Evolutionary conservation across 192 early-diverging fungal genomes (phyloP).

Genomic region (Haplosporangium gracile): DNA sequence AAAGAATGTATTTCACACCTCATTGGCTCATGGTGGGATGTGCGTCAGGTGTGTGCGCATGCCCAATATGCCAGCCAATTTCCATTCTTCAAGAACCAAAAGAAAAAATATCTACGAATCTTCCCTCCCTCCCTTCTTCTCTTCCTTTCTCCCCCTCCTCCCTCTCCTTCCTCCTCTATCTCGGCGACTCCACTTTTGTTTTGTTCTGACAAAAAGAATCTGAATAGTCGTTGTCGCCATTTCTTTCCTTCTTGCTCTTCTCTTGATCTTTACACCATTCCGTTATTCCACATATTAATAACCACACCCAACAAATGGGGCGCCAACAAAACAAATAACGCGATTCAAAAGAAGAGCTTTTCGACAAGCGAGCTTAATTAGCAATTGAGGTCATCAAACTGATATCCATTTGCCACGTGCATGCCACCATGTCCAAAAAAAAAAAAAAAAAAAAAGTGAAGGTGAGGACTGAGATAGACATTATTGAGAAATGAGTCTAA

Average conservation of each 20-base stretch:
- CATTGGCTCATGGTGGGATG: neutral
- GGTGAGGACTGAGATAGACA: neutral
- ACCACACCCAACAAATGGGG: neutral
- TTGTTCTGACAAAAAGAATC: neutral
- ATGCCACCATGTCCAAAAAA: neutral
- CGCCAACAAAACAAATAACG: neutral
- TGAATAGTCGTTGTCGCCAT: neutral
- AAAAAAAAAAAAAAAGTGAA: neutral
- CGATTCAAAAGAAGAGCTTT: neutral
- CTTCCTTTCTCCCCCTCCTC: neutral
- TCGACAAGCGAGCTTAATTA: neutral
- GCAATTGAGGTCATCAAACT: neutral
- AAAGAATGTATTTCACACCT: neutral
- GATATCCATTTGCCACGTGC: neutral
- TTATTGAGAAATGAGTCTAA: neutral
- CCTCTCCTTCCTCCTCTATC: neutral
- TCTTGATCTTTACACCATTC: neutral
- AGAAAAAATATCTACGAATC: neutral
- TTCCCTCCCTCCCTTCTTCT: neutral
- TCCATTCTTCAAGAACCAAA: neutral
- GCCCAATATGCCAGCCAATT: neutral
- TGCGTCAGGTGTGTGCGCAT: neutral
- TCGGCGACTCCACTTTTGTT: neutral
- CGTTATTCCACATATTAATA: neutral
- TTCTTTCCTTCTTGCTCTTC: neutral